Evolutionary conservation across 2,329 filamentous ascomycete species (phyloP).

Genomic region (Ophiostoma pallidulum): DNA sequence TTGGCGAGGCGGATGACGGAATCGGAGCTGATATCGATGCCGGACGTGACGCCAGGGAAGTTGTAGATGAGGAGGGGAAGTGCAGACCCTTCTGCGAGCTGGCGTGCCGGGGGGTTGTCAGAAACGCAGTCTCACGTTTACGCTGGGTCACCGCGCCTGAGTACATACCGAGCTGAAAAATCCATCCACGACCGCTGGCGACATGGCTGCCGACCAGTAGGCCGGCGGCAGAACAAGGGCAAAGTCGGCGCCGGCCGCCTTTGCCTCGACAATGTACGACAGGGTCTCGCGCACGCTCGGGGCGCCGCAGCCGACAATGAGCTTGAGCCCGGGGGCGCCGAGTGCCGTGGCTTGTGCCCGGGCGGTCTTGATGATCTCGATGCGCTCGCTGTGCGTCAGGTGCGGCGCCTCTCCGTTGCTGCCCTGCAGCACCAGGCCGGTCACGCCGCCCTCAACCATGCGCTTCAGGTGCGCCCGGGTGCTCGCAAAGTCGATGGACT

Average conservation of each 20-base stretch:
- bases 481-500: slow-evolving; percentile 41
- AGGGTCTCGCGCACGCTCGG: slow-evolving; percentile 58
- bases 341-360: slow-evolving; percentile 39
- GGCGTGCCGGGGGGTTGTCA: slow-evolving; percentile 50
- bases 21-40: slow-evolving; percentile 43
- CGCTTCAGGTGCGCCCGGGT: slow-evolving; percentile 42
- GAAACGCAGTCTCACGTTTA: slow-evolving; percentile 43
- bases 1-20: too few relatives aligned
- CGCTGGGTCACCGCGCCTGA: slow-evolving; percentile 33
- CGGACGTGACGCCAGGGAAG: slow-evolving; percentile 42
- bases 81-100: slow-evolving; percentile 41
- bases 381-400: slow-evolving; percentile 50
- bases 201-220: slow-evolving; percentile 55
- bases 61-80: slow-evolving; percentile 47
- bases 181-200: too few relatives aligned
- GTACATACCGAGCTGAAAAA: slow-evolving; percentile 47
- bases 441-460: slow-evolving; percentile 49
- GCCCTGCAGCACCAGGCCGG: slow-evolving; percentile 54
- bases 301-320: slow-evolving; percentile 58
- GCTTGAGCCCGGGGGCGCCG: slow-evolving; percentile 47
- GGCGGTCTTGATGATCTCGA: slow-evolving; percentile 45
- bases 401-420: slow-evolving; percentile 61
- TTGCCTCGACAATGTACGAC: slow-evolving; percentile 54
- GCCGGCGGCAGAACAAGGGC: slow-evolving; percentile 58
- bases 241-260: slow-evolving; percentile 54